A percentile compares a stretch with the other conserved stretches of the same genome.
Evolutionary conservation across 768 basidiomycete species (phyloP).

Genomic region (Calocera viscosa): DNA sequence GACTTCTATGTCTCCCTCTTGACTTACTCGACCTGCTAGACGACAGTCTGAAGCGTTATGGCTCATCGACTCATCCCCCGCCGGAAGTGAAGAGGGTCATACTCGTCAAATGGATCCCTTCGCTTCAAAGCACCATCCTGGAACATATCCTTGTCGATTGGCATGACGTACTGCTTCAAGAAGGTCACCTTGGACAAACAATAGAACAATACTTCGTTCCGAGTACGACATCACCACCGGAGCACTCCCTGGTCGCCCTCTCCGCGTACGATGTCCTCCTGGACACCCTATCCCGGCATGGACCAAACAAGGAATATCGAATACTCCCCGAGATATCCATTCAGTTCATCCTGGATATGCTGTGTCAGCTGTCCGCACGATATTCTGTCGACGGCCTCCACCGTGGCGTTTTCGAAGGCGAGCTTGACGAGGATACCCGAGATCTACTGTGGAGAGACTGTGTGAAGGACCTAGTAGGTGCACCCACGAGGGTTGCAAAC

Average conservation of each 20-base stretch:
- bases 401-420: slow-evolving; percentile 34
- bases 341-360: slow-evolving; percentile 37
- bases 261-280: slow-evolving; percentile 42
- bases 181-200: slow-evolving; percentile 32
- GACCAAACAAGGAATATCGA: slow-evolving; percentile 20
- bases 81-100: neutral
- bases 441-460: slow-evolving; percentile 60
- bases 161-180: slow-evolving; percentile 43
- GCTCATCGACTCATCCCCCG: slow-evolving; percentile 21
- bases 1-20: slow-evolving; percentile 48
- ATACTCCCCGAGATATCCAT: slow-evolving; percentile 12
- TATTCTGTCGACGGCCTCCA: slow-evolving; percentile 64
- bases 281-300: slow-evolving; percentile 42
- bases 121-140: slow-evolving; percentile 54
- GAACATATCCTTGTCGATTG: slow-evolving; percentile 58
- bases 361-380: slow-evolving; percentile 42
- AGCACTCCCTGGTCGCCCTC: slow-evolving; percentile 35
- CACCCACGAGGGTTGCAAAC: slow-evolving; percentile 75
- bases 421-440: slow-evolving; percentile 7
- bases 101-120: slow-evolving; percentile 28
- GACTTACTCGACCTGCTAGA: slow-evolving; percentile 45
- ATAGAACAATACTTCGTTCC: slow-evolving; percentile 66
- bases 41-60: slow-evolving; percentile 29
- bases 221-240: slow-evolving; percentile 30
- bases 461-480: slow-evolving; percentile 46